These are phyloP conservation scores for Plicaturopsis crispa DNA, from an alignment of 768 basidiomycete species.

Conservation along the genomic window DNA sequence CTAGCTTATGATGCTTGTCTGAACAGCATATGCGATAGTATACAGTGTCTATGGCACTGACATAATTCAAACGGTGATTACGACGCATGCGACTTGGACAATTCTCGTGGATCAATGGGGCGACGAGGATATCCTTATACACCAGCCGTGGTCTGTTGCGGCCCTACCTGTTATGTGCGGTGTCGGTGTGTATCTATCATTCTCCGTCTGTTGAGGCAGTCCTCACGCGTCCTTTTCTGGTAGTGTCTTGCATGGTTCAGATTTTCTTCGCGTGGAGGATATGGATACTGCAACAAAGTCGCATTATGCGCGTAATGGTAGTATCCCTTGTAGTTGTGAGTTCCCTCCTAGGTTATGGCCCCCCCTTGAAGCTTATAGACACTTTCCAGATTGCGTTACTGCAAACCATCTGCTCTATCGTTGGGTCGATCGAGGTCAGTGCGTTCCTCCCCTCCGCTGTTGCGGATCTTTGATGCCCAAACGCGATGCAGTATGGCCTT, in stretches of 20 bases:
- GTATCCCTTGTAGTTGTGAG: neutral
- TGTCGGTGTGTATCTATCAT: neutral
- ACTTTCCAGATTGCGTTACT: slow-evolving; percentile 8
- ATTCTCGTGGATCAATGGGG: slow-evolving; percentile 3
- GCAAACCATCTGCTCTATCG: slow-evolving; percentile 8
- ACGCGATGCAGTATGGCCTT: too few relatives aligned
- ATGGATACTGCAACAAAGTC: neutral
- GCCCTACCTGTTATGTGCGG: slow-evolving; percentile 3
- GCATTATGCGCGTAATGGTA: neutral
- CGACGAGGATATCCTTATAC: neutral
- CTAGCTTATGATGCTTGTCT: neutral
- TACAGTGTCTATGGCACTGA: slow-evolving; percentile 2
- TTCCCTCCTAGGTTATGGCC: neutral
- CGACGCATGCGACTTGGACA: slow-evolving; percentile 1
- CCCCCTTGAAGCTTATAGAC: neutral
- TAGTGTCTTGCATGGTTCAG: slow-evolving; percentile 13
- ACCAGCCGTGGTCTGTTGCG: neutral
- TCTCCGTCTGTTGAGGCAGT: neutral
- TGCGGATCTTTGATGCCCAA: too few relatives aligned
- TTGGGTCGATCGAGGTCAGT: neutral
- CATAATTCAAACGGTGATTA: slow-evolving; percentile 3
- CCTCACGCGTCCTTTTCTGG: neutral
- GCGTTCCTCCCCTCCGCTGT: too few relatives aligned
- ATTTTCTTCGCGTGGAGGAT: slow-evolving; percentile 8
- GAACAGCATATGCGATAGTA: neutral